phyloP scores from a whole-genome alignment of 1,284 basidiomycete genomes.

The Fistulina hepatica region DNA sequence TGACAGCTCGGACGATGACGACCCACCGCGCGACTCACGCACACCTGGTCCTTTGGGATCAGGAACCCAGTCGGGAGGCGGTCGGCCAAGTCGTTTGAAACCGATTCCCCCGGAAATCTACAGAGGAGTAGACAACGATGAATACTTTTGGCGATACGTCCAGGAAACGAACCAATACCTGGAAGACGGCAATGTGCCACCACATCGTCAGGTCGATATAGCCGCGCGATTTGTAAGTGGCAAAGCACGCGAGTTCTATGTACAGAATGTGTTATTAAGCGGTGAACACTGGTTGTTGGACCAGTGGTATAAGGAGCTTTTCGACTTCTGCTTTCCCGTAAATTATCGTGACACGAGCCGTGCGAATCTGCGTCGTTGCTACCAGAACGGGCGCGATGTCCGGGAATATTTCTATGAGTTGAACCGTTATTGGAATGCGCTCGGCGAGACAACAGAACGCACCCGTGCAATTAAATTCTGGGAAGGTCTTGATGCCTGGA shows the following conservation, averaged over 20 bases:
- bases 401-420: not conserved
- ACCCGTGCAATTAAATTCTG: not conserved
- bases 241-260: not conserved
- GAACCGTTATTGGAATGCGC: not conserved
- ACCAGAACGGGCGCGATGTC: not conserved
- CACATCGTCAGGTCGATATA: not conserved
- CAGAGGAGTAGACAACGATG: not conserved
- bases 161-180: not conserved
- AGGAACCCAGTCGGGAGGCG: no score
- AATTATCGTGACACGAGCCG: not conserved
- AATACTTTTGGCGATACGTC: not conserved
- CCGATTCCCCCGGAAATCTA: not conserved
- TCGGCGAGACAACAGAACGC: not conserved
- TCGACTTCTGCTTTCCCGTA: not conserved
- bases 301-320: not conserved
- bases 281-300: not conserved
- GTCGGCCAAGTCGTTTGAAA: not conserved
- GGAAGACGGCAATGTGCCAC: not conserved
- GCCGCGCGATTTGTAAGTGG: not conserved
- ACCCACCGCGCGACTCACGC: no score
- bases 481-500: not conserved
- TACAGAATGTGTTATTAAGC: not conserved
- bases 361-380: not conserved
- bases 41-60: no score
- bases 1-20: no score